A percentile compares a stretch with the other conserved stretches of the same genome.
Conservation (phyloP, 2,329 filamentous ascomycete species). For the Aureobasidium sp. region DNA sequence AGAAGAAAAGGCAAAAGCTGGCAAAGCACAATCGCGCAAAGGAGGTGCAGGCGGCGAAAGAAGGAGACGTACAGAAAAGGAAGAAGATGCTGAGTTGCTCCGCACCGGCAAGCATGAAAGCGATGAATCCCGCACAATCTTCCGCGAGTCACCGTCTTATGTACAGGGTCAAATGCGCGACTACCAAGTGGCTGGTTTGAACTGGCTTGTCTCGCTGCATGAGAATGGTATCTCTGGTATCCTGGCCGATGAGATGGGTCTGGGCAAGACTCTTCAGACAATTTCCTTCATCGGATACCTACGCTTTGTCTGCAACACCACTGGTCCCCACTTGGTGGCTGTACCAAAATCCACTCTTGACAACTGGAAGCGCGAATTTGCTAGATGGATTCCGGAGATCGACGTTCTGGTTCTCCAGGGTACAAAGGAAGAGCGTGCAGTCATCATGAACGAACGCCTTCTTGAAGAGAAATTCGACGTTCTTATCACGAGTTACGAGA, state of each 20-base stretch:
- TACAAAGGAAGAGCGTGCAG: constrained; percentile 83
- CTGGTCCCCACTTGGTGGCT: constrained; percentile 79
- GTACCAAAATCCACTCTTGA: constrained; percentile 97
- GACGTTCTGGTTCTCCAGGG: constrained; percentile 91
- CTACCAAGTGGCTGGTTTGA: constrained; percentile 90
- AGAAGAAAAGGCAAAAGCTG: constrained; percentile 57
- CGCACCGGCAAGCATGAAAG: constrained; percentile 84
- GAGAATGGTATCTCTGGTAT: constrained; percentile 99
- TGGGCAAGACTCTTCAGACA: constrained; percentile 95
- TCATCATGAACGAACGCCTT: constrained; percentile 83
- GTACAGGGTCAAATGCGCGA: constrained; percentile 90
- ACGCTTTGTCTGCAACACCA: constrained; percentile 80
- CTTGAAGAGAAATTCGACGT: constrained; percentile 94
- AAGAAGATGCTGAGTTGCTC: constrained; percentile 85
- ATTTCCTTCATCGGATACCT: constrained; percentile 95
- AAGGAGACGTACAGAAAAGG: constrained; percentile 84
- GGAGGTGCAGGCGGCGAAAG: constrained; percentile 74
- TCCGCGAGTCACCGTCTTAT: constrained; percentile 84
- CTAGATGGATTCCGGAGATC: constrained; percentile 89
- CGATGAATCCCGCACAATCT: constrained; percentile 70
- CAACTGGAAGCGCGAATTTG: constrained; percentile 96
- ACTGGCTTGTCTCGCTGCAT: constrained; percentile 95
- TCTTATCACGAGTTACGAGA: constrained; percentile 97
- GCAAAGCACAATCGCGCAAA: constrained; percentile 69
- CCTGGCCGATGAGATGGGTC: constrained; percentile 94